phyloP scores from a whole-genome alignment of 2,329 filamentous ascomycete genomes.

The Cercospora berteroae region DNA sequence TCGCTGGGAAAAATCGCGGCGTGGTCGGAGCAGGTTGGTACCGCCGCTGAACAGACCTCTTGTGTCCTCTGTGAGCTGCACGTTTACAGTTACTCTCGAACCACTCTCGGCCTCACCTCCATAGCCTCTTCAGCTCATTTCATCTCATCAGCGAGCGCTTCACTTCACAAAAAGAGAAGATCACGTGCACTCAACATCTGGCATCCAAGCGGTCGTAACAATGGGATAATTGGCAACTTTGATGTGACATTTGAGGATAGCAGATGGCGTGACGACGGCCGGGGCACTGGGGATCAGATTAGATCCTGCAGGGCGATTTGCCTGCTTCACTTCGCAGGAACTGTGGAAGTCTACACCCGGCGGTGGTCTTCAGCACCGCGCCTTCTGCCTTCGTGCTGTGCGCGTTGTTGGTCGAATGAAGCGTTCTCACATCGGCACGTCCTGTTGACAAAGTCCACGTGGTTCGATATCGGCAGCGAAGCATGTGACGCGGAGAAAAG shows the following conservation, averaged over 20 bases:
- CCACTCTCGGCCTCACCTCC: too few species aligned
- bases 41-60: too few species aligned
- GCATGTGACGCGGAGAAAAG: neutral
- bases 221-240: neutral
- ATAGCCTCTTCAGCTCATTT: too few species aligned
- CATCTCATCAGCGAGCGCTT: too few species aligned
- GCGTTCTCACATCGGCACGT: neutral
- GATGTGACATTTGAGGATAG: neutral
- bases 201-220: too few species aligned
- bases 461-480: conserved; percentile 3
- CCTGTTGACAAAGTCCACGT: neutral
- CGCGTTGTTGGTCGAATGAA: neutral
- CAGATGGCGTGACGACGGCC: neutral
- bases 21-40: too few species aligned
- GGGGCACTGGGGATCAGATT: neutral
- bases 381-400: neutral
- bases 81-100: too few species aligned
- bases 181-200: too few species aligned
- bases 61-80: too few species aligned
- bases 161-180: too few species aligned
- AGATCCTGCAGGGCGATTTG: conserved; percentile 8
- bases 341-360: neutral
- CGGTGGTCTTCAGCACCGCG: neutral
- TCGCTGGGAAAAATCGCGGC: too few species aligned
- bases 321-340: neutral